Evolutionary conservation across 768 basidiomycete species (phyloP).

Genomic region (Pluteus cervinus): DNA sequence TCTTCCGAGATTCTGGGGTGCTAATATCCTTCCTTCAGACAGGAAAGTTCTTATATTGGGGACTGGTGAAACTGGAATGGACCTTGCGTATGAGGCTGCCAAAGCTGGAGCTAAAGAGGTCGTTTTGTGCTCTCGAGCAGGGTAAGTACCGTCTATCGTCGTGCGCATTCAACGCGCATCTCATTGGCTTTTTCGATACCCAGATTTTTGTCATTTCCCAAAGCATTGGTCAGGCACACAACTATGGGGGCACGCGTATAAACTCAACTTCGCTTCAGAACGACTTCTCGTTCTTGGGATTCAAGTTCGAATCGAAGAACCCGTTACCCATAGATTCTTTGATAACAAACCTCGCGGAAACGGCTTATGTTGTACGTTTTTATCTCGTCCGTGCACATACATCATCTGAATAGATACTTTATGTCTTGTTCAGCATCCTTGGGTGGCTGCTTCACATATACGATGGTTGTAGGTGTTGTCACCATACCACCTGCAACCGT

Average conservation of each 20-base stretch:
- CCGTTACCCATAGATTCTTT: constrained; percentile 39
- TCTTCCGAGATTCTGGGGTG: no score
- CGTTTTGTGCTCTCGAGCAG: constrained; percentile 44
- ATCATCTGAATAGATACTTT: constrained; percentile 1
- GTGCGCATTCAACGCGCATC: no score
- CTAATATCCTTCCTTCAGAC: no score
- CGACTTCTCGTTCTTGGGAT: constrained; percentile 50
- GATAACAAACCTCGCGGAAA: constrained; percentile 56
- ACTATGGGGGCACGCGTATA: no score
- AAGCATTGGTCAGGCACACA: constrained; percentile 34
- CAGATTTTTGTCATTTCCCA: constrained; percentile 55
- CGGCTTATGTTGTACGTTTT: constrained; percentile 39
- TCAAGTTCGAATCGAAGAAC: constrained; percentile 32
- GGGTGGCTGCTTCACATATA: constrained; percentile 48
- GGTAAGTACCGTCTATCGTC: no score
- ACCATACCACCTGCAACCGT: not conserved
- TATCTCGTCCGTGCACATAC: not conserved
- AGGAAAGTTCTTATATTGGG: constrained; percentile 51
- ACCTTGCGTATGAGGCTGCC: constrained; percentile 43
- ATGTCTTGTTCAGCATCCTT: constrained; percentile 39
- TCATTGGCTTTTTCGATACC: no score
- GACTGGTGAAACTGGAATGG: constrained; percentile 60
- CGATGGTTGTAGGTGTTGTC: constrained; percentile 45
- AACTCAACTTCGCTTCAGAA: constrained; percentile 28
- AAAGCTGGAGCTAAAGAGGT: constrained; percentile 48